Base-by-base conservation (phyloP, 2,329 filamentous ascomycete genomes). In the Curvularia verruculosa region DNA sequence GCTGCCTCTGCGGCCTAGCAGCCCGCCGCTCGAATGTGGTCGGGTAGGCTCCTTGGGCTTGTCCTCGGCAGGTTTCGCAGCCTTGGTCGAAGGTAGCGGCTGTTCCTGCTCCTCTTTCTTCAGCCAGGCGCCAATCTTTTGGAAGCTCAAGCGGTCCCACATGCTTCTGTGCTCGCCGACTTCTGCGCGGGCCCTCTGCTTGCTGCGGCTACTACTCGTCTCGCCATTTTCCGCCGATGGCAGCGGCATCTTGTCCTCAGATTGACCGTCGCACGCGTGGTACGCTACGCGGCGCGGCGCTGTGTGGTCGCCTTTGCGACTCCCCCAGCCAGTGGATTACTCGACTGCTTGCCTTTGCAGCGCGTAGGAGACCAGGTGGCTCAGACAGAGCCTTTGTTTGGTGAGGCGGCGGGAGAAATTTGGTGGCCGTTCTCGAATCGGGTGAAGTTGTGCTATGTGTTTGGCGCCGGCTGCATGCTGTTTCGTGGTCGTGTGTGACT, bases 111-210 rank as follows among this genome's bases (percentile, higher is more conserved):
- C 76, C 26, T 78, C 76, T 52, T 71, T 72, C 68, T 71, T 76
- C 63, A 78, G 59, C 76, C 76, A 78, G 47, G 67, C 73, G 46
- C 76, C 75, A 60, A 78, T 73, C 69, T 74, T 76, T 61, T 77
- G 74, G 43, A 78, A 63, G 51, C 65, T 73, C 54, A 76, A 66
- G 39, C 70, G 72, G 52, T 72, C 71, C 75, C 70, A 77, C 65
- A 74, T 70, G 59, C 69, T 76, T 50, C 69, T 59, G 56, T 74
- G 72, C 59, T 70, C 70, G 54, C 66, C 60, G 10, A 70, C 71
- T 41, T 75, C 73, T 15, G 73, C 73, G 54, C 69, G 62, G 48
- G 72, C 72, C 23, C 72, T 58, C 61, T 75, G 72, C 56, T 72
- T 64, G 60, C 72, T 75, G 40, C 64, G 58, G 40, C 67, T 68